Evolutionary conservation across 163 green algal genomes (phyloP).

Genomic region (Scenedesmus sp.): DNA sequence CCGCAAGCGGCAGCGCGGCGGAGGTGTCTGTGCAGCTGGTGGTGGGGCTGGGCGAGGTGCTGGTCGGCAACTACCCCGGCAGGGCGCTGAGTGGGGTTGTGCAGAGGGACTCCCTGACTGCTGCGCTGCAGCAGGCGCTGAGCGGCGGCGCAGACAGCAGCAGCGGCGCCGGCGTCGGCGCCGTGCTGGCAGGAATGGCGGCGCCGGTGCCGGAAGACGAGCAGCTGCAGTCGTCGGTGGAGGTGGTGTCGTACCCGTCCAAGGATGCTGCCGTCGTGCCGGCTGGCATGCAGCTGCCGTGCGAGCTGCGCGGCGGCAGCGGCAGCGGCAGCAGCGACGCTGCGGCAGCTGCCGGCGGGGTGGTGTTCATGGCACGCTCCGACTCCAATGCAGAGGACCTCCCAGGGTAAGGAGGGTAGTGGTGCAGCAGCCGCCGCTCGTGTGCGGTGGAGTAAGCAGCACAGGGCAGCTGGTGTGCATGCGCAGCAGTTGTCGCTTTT

Average conservation of each 20-base stretch:
- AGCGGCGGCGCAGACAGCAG: conserved; percentile 81
- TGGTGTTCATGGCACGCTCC: conserved; percentile 63
- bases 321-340: neutral
- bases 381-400: conserved; percentile 69
- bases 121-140: conserved; percentile 78
- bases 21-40: conserved; percentile 83
- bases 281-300: conserved; percentile 24
- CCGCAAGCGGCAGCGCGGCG: conserved; percentile 25
- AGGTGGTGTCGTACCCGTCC: conserved; percentile 32
- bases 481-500: too few species aligned
- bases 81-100: conserved; percentile 72
- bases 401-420: conserved; percentile 3
- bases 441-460: neutral
- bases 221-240: conserved; percentile 44
- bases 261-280: conserved; percentile 37
- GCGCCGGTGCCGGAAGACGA: conserved; percentile 60
- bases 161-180: conserved; percentile 87
- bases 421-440: neutral
- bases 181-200: conserved; percentile 90
- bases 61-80: conserved; percentile 93
- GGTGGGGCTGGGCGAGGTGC: conserved; percentile 87
- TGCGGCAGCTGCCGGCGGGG: neutral
- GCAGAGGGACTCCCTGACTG: neutral
- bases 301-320: neutral
- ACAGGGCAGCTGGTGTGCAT: too few species aligned